Evolutionary conservation across 1,284 basidiomycete genomes (phyloP).

Genomic region (Tylopilus sp.): DNA sequence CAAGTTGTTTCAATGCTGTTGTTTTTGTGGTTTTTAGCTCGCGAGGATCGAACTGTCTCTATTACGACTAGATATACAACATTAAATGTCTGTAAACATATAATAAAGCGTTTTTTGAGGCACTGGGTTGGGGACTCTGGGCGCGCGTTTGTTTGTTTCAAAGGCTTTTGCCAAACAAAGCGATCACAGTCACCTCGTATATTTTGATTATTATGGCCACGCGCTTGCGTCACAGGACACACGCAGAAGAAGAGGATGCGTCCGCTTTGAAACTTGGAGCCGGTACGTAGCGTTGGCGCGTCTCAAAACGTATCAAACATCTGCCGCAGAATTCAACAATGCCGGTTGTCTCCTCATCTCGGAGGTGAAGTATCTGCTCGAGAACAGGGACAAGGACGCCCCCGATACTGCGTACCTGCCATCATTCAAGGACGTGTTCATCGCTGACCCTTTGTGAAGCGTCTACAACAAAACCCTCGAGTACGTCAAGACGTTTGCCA

Average conservation of each 20-base stretch:
- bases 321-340: conserved; percentile 75
- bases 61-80: conserved; percentile 30
- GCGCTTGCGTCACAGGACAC: conserved; percentile 46
- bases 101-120: conserved; percentile 26
- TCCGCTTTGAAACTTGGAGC: conserved; percentile 50
- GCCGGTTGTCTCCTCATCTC: conserved; percentile 88
- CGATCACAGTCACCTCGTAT: too few species aligned
- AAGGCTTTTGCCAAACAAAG: conserved; percentile 31
- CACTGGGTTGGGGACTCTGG: too few species aligned
- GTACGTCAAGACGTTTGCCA: conserved; percentile 87
- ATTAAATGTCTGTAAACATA: conserved; percentile 38
- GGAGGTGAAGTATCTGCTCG: conserved; percentile 86
- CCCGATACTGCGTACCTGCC: conserved; percentile 69
- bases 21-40: conserved; percentile 26
- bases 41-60: conserved; percentile 21
- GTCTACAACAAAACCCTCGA: conserved; percentile 92
- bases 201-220: conserved; percentile 40
- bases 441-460: conserved; percentile 27
- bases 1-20: conserved; percentile 23
- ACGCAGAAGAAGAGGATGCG: conserved; percentile 52
- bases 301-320: neutral
- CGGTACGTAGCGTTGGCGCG: conserved; percentile 32
- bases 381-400: conserved; percentile 80
- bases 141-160: conserved; percentile 24
- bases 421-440: neutral